Base-by-base conservation (phyloP, 257 asterid genomes). In the Solanum sparsipilum region DNA sequence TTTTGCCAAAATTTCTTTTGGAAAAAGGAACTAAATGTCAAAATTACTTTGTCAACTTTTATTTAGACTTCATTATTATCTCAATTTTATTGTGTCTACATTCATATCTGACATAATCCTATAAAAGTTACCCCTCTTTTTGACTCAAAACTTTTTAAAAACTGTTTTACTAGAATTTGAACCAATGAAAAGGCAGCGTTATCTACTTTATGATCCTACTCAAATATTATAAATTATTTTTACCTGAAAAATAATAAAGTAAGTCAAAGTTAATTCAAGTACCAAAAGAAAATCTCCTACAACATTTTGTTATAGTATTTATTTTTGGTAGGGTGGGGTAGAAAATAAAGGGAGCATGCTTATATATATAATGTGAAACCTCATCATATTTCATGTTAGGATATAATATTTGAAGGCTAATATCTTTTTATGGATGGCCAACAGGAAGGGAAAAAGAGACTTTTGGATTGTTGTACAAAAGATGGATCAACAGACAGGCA, bases 401-500 rank as follows among this genome's bases (percentile, higher is more conserved):
- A 48, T 82, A 82, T 46, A 81, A 82, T 48, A 82, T 82, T 82
- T 82, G 70, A 48, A 82, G 35, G 1, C 0, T 7, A 27, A 79
- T 79, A 0, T 81, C 86, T 82, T 82, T 82, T 82, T 10, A 88
- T 88, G 68, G 78, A 71, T 48, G 70, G 32, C 79, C 46, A 72
- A 72, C 95, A 96, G 98, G 98, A 93, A 89, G 91, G 71, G 72
- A 94, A 88, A 85, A 91, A 52, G 70, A 90, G 86, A 76, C 89
- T 87, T 87, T 78, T 89, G 60, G 91, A 92, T 41, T 86, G 89
- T 76, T 91, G 92, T 91, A 92, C 96, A 41, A 90, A 91, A 92
- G 98, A 94, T 89, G 98, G 94, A 87, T 89, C 96, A 0, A 73
- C 91, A 13, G 95, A 94, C 88, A 78, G 89, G 86, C 88, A 90